A percentile compares a stretch with the other conserved stretches of the same genome.
Evolutionary conservation across 2,329 filamentous ascomycete genomes (phyloP).

Genomic region (Chalaropsis thielavioides): DNA sequence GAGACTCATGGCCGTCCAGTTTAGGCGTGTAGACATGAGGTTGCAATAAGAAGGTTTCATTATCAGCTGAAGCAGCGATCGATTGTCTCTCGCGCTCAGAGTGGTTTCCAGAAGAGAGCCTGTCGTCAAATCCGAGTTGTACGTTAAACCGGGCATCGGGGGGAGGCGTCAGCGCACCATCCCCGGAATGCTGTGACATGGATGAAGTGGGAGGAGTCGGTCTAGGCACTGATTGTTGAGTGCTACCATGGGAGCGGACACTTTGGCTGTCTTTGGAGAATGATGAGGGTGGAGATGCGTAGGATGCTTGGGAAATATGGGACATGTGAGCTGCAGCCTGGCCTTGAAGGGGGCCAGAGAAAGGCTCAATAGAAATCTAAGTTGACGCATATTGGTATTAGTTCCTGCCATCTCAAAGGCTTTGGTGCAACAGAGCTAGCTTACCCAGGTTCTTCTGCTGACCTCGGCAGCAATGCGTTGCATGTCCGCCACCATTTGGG

Average conservation of each 20-base stretch:
- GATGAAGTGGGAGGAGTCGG: slow-evolving; percentile 12
- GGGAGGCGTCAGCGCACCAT: slow-evolving; percentile 15
- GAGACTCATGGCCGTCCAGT: slow-evolving; percentile 27
- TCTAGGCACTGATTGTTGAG: slow-evolving; percentile 3
- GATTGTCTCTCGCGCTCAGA: slow-evolving; percentile 7
- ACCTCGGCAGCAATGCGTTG: slow-evolving; percentile 71
- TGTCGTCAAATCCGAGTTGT: slow-evolving; percentile 12
- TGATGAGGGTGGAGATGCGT: slow-evolving; percentile 11
- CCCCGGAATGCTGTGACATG: slow-evolving; percentile 7
- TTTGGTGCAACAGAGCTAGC: slow-evolving; percentile 23
- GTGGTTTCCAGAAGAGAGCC: slow-evolving; percentile 1
- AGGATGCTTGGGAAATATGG: slow-evolving; percentile 14
- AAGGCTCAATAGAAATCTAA: slow-evolving; percentile 14
- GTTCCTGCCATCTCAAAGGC: neutral
- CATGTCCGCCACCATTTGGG: slow-evolving; percentile 71
- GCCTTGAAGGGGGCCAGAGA: slow-evolving; percentile 8
- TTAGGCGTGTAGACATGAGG: slow-evolving; percentile 44
- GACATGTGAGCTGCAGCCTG: slow-evolving; percentile 14
- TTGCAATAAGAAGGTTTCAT: slow-evolving; percentile 35
- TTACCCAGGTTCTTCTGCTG: slow-evolving; percentile 61
- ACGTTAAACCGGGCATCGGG: slow-evolving; percentile 8
- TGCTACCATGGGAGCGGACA: slow-evolving; percentile 11
- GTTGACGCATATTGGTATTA: neutral
- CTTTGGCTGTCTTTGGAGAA: slow-evolving; percentile 10
- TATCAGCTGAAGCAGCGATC: neutral